Conservation (phyloP, 257 asterid species). For the Echium plantagineum region DNA sequence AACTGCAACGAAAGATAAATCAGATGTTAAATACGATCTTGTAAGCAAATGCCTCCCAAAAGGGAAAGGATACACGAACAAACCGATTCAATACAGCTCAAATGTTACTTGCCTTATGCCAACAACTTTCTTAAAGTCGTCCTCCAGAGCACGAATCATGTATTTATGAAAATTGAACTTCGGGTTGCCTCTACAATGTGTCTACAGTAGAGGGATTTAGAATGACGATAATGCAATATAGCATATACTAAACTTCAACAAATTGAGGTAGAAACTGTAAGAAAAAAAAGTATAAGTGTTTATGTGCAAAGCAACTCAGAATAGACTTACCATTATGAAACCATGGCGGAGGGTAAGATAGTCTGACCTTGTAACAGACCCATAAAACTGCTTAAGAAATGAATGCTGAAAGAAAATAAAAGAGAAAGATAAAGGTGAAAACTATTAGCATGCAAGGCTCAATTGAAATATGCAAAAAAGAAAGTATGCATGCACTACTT, state of each 20-base stretch:
- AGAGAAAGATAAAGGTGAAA: not conserved
- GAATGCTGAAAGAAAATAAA: slow-evolving; percentile 48
- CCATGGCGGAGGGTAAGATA: slow-evolving; percentile 80
- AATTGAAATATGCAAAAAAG: no score
- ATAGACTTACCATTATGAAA: slow-evolving; percentile 55
- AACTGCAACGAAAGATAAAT: slow-evolving; percentile 44
- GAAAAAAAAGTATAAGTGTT: not conserved
- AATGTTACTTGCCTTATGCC: slow-evolving; percentile 73
- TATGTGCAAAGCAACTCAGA: slow-evolving; percentile 1
- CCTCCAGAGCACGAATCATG: slow-evolving; percentile 97
- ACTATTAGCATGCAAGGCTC: not conserved
- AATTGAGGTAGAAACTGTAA: not conserved
- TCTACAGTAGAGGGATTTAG: slow-evolving; percentile 26
- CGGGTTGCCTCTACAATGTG: slow-evolving; percentile 84
- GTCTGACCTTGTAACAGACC: slow-evolving; percentile 87
- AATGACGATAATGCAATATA: no score
- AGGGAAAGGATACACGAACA: not conserved
- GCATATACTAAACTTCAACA: not conserved
- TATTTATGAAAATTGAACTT: slow-evolving; percentile 94
- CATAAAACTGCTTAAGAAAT: slow-evolving; percentile 82
- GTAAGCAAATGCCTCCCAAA: not conserved
- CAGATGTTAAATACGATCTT: slow-evolving; percentile 1
- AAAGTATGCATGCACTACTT: no score
- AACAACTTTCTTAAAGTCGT: slow-evolving; percentile 83
- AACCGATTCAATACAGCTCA: not conserved